These are phyloP conservation scores for Plasmodium berghei DNA, from an alignment of 169 alveolate species.

Conservation along the genomic window DNA sequence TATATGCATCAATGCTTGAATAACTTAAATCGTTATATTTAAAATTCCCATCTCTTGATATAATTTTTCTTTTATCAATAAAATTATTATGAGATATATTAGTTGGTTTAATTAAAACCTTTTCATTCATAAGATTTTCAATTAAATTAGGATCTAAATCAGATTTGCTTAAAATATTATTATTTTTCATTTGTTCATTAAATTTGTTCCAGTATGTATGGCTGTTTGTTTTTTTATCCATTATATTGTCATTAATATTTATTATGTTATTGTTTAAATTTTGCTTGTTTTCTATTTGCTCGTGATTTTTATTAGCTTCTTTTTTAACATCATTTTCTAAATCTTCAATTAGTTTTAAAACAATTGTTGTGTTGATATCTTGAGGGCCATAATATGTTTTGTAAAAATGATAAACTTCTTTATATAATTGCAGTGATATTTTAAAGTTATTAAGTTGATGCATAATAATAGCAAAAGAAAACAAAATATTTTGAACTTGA, in stretches of 20 bases:
- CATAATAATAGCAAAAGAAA: slow-evolving; percentile 88
- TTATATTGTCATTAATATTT: not conserved
- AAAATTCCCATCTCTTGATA: slow-evolving; percentile 42
- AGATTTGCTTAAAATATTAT: not conserved
- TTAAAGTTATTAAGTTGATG: slow-evolving; percentile 87
- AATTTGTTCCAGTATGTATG: slow-evolving; percentile 7
- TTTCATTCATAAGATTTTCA: slow-evolving; percentile 68
- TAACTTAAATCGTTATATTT: slow-evolving; percentile 52
- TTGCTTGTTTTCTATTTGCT: not conserved
- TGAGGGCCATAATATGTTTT: slow-evolving; percentile 83
- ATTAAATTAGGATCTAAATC: slow-evolving; percentile 54
- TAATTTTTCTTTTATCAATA: slow-evolving; percentile 38
- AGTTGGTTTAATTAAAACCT: slow-evolving; percentile 40
- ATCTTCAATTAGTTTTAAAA: slow-evolving; percentile 79
- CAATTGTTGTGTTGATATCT: slow-evolving; percentile 85
- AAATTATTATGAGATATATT: slow-evolving; percentile 39
- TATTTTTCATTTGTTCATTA: slow-evolving; percentile 25
- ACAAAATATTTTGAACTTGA: slow-evolving; percentile 85
- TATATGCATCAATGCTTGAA: slow-evolving; percentile 69
- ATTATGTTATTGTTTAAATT: not conserved
- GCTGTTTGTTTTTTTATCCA: not conserved
- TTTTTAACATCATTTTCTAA: slow-evolving; percentile 56
- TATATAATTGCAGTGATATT: slow-evolving; percentile 85
- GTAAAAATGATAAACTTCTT: slow-evolving; percentile 86
- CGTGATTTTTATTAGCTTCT: slow-evolving; percentile 13